Conservation (phyloP, 352 stramenopile genomes). For the Globisporangium parvum region DNA sequence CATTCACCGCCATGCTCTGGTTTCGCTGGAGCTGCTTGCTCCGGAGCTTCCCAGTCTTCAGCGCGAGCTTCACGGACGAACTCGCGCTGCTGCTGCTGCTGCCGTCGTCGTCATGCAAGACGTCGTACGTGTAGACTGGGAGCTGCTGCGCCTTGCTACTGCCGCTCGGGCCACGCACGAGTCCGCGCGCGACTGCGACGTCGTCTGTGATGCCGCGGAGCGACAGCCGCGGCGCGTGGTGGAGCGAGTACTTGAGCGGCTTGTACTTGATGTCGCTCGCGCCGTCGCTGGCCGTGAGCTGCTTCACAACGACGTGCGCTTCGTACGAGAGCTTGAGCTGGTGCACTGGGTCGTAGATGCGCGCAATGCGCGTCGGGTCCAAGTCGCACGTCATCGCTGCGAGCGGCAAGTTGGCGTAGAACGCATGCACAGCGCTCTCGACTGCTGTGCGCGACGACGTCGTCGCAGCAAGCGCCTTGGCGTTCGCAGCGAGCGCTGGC, state of each 20-base stretch:
- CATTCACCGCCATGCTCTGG: slow-evolving; percentile 20
- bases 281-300: slow-evolving; percentile 21
- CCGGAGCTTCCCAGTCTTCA: neutral
- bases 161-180: neutral
- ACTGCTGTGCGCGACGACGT: slow-evolving; percentile 35
- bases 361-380: slow-evolving; percentile 51
- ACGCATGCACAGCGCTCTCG: slow-evolving; percentile 39
- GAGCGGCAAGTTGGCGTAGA: slow-evolving; percentile 64
- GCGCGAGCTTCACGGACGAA: no score
- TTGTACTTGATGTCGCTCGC: slow-evolving; percentile 63
- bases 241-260: slow-evolving; percentile 59
- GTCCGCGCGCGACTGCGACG: neutral
- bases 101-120: slow-evolving; percentile 1
- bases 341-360: slow-evolving; percentile 52
- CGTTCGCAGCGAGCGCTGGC: slow-evolving; percentile 25
- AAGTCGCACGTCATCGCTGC: slow-evolving; percentile 68
- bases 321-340: slow-evolving; percentile 78
- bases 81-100: neutral
- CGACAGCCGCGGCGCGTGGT: slow-evolving; percentile 41
- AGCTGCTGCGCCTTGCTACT: neutral
- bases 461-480: slow-evolving; percentile 26
- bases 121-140: slow-evolving; percentile 10
- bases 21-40: slow-evolving; percentile 8
- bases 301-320: slow-evolving; percentile 47
- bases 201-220: slow-evolving; percentile 27